Base-by-base conservation (phyloP, 2,329 filamentous ascomycete genomes). In the Aureobasidium subglaciale region DNA sequence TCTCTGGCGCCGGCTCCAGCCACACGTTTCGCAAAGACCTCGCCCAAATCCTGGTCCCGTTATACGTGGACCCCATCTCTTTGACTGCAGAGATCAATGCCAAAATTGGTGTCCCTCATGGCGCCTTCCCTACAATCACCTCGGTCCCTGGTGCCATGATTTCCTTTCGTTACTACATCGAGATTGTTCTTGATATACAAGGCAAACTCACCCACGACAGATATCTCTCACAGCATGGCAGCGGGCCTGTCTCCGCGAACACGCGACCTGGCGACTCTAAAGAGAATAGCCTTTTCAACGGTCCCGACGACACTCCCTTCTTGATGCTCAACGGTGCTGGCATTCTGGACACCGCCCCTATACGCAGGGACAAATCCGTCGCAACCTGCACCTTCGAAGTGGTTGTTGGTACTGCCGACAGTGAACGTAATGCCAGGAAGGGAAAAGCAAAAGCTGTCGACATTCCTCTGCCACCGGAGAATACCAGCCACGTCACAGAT, bases 11-110 rank as follows among this genome's bases (percentile, higher is more conserved):
- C 6, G 86, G 89, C 34, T 91, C 90, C 2, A 92, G 85, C 67
- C 93, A 91, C 69, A 81, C 93, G n/a, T 97, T 96, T 68, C 86
- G 93, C 54, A 97, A 97, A 69, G 93, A 99, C 68, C 75, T 99
- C 3, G 86, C 88, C 4, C 93, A 99, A 69, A 86, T 87, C 1
- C 90, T 95, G 56, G 86, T 88, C 18, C 91, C 93, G 4, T 77
- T 99, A 42, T 89, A 96, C 55, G 85, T 97, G 54, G 87, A 97
- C 65, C 92, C 91, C 0, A 75, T 71, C 24, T 90, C 85, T 0
- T 77, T 96, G 61, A 86, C 84, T 18, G 84, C 90, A 1, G 86
- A 86, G 42, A 83, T 97, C 38, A 93, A 86, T 15, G 87, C 90
- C 4, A 87, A 87, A 3, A 83, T 99, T 15, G 84, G 89, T 62